Conservation (phyloP, 805 yeast genomes). For the Wickerhamiella occidentalis region DNA sequence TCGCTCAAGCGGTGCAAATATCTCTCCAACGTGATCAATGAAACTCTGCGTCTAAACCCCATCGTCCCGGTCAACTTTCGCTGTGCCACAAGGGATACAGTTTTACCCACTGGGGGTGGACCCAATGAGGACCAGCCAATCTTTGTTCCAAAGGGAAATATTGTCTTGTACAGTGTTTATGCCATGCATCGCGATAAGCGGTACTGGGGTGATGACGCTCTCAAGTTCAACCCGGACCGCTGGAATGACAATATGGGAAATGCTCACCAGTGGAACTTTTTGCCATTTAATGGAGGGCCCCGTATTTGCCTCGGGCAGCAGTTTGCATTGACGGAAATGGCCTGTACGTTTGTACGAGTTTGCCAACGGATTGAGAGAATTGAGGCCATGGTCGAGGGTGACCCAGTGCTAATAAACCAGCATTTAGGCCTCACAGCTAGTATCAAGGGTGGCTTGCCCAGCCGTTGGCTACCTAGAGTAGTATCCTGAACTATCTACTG, state of each 20-base stretch:
- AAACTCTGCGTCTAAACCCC: slow-evolving; percentile 35
- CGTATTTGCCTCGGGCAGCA: slow-evolving; percentile 40
- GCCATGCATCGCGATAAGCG: slow-evolving; percentile 30
- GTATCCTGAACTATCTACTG: no score
- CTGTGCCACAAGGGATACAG: slow-evolving; percentile 31
- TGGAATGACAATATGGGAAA: slow-evolving; percentile 31
- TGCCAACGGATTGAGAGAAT: slow-evolving; percentile 22
- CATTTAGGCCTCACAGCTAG: slow-evolving; percentile 20
- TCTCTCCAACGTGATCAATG: slow-evolving; percentile 33
- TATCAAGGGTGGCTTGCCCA: slow-evolving; percentile 19
- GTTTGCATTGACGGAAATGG: slow-evolving; percentile 37
- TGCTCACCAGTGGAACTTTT: slow-evolving; percentile 34
- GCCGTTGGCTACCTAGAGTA: no score
- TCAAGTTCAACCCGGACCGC: slow-evolving; percentile 32
- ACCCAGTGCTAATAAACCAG: slow-evolving; percentile 14
- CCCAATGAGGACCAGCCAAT: slow-evolving; percentile 27
- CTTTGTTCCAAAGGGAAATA: slow-evolving; percentile 30
- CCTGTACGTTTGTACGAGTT: slow-evolving; percentile 13
- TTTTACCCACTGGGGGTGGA: slow-evolving; percentile 36
- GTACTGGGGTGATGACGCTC: slow-evolving; percentile 32
- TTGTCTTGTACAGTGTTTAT: slow-evolving; percentile 28
- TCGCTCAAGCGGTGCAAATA: slow-evolving; percentile 33
- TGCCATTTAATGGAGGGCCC: slow-evolving; percentile 40
- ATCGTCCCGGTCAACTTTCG: slow-evolving; percentile 36
- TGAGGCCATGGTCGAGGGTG: slow-evolving; percentile 12